Percentiles rank a stretch among this genome's conserved stretches.
These are phyloP conservation scores for Prunella vulgaris DNA, from an alignment of 257 asterid genomes.

Conservation along the genomic window DNA sequence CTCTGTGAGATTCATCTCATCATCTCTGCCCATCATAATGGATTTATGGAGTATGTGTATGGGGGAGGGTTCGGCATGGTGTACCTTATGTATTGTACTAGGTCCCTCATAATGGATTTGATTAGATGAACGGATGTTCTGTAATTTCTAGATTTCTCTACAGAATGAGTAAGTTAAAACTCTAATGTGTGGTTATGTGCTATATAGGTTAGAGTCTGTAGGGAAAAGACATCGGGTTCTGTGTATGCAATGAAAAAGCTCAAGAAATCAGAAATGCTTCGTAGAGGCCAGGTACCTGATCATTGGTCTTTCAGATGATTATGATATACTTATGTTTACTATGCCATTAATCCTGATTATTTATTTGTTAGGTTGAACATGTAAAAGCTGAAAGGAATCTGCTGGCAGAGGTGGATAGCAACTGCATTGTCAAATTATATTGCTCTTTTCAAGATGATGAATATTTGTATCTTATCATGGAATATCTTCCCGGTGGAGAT, in stretches of 20 bases:
- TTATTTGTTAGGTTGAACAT: conserved; percentile 73
- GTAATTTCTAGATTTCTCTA: not conserved
- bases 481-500: conserved; percentile 96
- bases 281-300: conserved; percentile 93
- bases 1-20: not conserved
- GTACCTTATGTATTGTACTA: not conserved
- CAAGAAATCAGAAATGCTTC: conserved; percentile 97
- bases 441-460: conserved; percentile 96
- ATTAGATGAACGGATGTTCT: conserved; percentile 10
- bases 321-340: conserved; percentile 23
- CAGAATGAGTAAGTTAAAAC: not conserved
- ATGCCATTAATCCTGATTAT: conserved; percentile 27
- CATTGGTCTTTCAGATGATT: conserved; percentile 25
- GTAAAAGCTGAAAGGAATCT: conserved; percentile 96
- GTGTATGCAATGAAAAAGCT: conserved; percentile 98
- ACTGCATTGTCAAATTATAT: conserved; percentile 85
- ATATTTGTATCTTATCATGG: conserved; percentile 87
- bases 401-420: conserved; percentile 95
- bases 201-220: conserved; percentile 86
- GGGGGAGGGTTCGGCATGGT: not conserved
- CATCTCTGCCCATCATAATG: not conserved
- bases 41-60: not conserved
- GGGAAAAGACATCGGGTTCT: conserved; percentile 85
- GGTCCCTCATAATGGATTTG: conserved; percentile 10
- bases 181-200: conserved; percentile 17